Percentiles rank a stretch among this genome's conserved stretches.
These are phyloP conservation scores for Penicillium cinerascens DNA, from an alignment of 495 filamentous ascomycete genomes.

Conservation along the genomic window DNA sequence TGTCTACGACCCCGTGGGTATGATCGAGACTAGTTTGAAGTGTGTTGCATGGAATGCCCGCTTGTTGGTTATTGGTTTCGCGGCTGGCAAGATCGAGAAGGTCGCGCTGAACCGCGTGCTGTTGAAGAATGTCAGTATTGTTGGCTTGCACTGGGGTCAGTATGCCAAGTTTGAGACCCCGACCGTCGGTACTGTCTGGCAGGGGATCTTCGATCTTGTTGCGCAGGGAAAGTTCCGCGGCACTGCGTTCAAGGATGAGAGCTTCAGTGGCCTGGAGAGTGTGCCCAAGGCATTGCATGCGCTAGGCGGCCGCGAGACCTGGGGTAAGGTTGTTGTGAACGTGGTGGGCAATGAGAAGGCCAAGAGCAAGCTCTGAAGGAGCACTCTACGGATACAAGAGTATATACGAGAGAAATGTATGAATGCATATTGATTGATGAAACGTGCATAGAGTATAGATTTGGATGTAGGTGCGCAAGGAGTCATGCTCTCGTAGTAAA, in stretches of 20 bases:
- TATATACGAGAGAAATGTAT: not conserved
- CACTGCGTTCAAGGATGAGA: constrained; percentile 77
- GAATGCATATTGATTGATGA: not conserved
- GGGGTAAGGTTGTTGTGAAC: constrained; percentile 95
- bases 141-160: constrained; percentile 88
- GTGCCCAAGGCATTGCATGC: constrained; percentile 73
- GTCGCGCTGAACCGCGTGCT: constrained; percentile 87
- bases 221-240: constrained; percentile 72
- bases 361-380: constrained; percentile 47
- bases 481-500: constrained; percentile 49
- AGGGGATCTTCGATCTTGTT: constrained; percentile 74
- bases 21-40: constrained; percentile 80
- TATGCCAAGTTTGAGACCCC: constrained; percentile 72
- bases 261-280: constrained; percentile 77
- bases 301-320: constrained; percentile 76
- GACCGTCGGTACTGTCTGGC: constrained; percentile 72
- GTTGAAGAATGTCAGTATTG: constrained; percentile 88
- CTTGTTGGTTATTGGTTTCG: constrained; percentile 85
- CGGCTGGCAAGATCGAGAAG: constrained; percentile 85
- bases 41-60: constrained; percentile 90
- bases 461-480: constrained; percentile 48
- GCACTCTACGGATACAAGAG: not conserved
- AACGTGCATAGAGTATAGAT: not conserved
- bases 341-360: constrained; percentile 62
- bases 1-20: constrained; percentile 84